A percentile compares a stretch with the other conserved stretches of the same genome.
phyloP scores from a whole-genome alignment of 2,329 filamentous ascomycete genomes.

The Penicillium sp. region DNA sequence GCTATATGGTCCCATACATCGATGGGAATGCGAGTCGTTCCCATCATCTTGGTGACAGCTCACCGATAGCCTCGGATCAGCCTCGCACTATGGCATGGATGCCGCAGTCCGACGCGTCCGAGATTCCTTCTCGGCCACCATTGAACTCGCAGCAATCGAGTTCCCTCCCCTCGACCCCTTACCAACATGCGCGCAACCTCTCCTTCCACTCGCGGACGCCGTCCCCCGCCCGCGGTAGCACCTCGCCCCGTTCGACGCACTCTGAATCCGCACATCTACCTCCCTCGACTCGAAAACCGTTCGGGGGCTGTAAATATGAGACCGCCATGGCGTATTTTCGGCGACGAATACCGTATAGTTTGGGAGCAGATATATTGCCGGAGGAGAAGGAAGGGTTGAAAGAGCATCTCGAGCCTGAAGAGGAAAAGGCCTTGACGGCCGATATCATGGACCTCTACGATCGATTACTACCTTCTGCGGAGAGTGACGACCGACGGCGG shows the following conservation, averaged over 20 bases:
- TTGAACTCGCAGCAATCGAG: conserved; percentile 65
- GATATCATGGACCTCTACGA: conserved; percentile 85
- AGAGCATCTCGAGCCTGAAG: conserved; percentile 62
- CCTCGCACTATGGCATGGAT: conserved; percentile 41
- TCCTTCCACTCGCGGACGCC: conserved; percentile 73
- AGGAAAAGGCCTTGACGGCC: conserved; percentile 68
- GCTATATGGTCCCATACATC: conserved; percentile 41
- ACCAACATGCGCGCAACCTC: conserved; percentile 79
- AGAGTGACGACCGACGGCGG: conserved; percentile 69
- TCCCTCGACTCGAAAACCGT: conserved; percentile 62
- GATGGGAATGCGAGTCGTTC: conserved; percentile 41
- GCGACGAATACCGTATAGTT: conserved; percentile 83
- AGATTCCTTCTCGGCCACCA: conserved; percentile 44
- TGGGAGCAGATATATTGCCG: conserved; percentile 74
- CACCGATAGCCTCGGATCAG: conserved; percentile 41
- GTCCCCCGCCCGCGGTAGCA: conserved; percentile 70
- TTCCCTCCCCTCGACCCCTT: conserved; percentile 88
- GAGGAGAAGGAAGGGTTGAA: conserved; percentile 65
- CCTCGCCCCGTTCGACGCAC: conserved; percentile 83
- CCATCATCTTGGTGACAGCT: conserved; percentile 38
- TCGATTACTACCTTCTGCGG: conserved; percentile 71
- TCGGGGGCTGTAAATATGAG: conserved; percentile 77
- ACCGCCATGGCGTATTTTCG: conserved; percentile 75
- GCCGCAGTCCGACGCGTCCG: conserved; percentile 32
- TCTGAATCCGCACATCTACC: conserved; percentile 77